phyloP scores from a whole-genome alignment of 2,329 filamentous ascomycete species.

The Cordyceps farinosa region DNA sequence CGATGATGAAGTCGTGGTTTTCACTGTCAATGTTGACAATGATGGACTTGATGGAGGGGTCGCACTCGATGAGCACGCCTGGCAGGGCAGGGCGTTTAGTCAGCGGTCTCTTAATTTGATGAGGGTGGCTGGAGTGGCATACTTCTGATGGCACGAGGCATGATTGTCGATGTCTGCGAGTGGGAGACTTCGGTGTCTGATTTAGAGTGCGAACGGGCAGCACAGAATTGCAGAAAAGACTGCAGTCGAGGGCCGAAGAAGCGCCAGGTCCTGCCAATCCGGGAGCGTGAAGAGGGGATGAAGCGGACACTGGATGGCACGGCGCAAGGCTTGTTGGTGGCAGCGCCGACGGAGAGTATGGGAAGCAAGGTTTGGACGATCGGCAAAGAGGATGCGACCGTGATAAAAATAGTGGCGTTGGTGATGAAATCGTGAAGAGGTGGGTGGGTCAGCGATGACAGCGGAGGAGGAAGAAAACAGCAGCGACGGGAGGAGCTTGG shows the following conservation, averaged over 20 bases:
- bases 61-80: conserved; percentile 76
- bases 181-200: not conserved
- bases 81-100: not conserved
- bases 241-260: not conserved
- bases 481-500: no score
- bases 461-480: not conserved
- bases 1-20: conserved; percentile 71
- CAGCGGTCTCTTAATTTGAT: no score
- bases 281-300: not conserved
- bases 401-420: not conserved
- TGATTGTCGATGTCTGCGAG: not conserved
- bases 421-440: not conserved
- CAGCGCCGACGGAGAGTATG: not conserved
- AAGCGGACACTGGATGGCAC: not conserved
- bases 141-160: conserved; percentile 13
- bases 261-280: not conserved
- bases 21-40: conserved; percentile 71
- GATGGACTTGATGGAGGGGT: conserved; percentile 85
- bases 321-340: not conserved
- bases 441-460: not conserved
- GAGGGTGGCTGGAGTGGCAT: conserved; percentile 42
- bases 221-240: not conserved
- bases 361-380: not conserved
- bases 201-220: not conserved
- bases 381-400: not conserved